A percentile compares a stretch with the other conserved stretches of the same genome.
phyloP scores from a whole-genome alignment of 1,139 yeast species.

The Chernovozyma aurita region DNA sequence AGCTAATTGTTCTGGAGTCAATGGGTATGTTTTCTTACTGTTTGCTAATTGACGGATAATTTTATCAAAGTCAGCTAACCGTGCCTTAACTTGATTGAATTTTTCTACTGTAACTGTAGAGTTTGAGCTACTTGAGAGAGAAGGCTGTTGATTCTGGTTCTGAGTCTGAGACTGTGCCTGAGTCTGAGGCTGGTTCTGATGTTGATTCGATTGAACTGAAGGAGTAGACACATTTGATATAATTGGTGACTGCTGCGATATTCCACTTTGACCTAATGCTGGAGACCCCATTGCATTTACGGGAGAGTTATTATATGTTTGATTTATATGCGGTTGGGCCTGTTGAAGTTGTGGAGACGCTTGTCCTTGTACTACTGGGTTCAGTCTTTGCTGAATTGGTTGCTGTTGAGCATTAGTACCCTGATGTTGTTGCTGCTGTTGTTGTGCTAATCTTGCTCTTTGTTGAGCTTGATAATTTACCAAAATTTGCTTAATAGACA shows the following conservation, averaged over 20 bases:
- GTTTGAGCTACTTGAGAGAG: slow-evolving; percentile 6
- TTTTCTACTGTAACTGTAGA: slow-evolving; percentile 34
- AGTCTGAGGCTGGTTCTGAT: slow-evolving; percentile 1
- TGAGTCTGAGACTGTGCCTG: slow-evolving; percentile 1
- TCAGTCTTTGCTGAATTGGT: slow-evolving; percentile 12
- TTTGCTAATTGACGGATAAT: slow-evolving; percentile 28
- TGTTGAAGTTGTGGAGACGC: slow-evolving; percentile 11
- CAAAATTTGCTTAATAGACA: slow-evolving; percentile 53
- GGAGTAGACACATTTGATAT: slow-evolving; percentile 1
- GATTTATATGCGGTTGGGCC: slow-evolving; percentile 8
- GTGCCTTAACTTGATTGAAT: slow-evolving; percentile 36
- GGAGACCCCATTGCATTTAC: slow-evolving; percentile 9
- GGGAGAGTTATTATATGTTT: slow-evolving; percentile 15
- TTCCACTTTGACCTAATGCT: slow-evolving; percentile 11
- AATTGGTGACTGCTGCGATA: neutral
- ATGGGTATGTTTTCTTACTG: slow-evolving; percentile 20
- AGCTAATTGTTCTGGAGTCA: slow-evolving; percentile 26
- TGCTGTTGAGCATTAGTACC: slow-evolving; percentile 17
- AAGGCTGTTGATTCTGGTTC: slow-evolving; percentile 1
- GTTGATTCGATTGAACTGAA: slow-evolving; percentile 4
- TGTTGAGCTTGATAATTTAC: slow-evolving; percentile 41
- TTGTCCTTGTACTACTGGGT: slow-evolving; percentile 12
- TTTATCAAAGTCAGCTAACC: slow-evolving; percentile 39
- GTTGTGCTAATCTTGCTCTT: slow-evolving; percentile 21
- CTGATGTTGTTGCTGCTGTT: slow-evolving; percentile 21